These are phyloP conservation scores for Reutealis trisperma DNA, from an alignment of 345 rosid genomes.

Conservation along the genomic window DNA sequence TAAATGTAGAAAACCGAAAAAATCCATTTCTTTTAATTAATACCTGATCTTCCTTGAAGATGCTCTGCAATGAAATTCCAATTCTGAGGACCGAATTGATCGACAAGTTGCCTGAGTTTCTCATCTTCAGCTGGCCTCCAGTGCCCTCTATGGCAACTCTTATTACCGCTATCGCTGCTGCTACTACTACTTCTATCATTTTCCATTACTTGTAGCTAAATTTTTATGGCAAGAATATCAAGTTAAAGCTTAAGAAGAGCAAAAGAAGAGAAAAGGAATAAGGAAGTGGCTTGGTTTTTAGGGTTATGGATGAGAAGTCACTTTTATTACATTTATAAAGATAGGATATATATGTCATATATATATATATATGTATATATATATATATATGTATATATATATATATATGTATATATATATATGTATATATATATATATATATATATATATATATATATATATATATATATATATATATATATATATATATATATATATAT, in stretches of 20 bases:
- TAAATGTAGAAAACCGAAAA: background rate
- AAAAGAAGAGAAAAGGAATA: background rate
- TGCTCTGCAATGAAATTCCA: constrained; percentile 78
- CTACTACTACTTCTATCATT: constrained; percentile 26
- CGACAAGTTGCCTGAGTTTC: constrained; percentile 61
- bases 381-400: background rate
- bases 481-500: background rate
- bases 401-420: background rate
- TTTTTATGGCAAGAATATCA: background rate
- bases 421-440: too few species aligned
- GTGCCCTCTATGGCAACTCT: constrained; percentile 60
- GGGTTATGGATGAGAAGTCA: constrained; percentile 22
- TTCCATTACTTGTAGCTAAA: background rate
- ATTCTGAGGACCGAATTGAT: constrained; percentile 63
- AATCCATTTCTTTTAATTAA: constrained; percentile 12
- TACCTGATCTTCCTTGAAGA: constrained; percentile 79
- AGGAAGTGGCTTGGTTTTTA: constrained; percentile 10
- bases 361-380: background rate
- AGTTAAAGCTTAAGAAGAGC: background rate
- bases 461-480: background rate
- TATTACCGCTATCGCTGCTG: constrained; percentile 43
- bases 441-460: background rate
- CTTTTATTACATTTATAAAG: background rate
- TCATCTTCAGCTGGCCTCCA: constrained; percentile 82
- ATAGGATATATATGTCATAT: background rate